Percentiles rank a stretch among this genome's conserved stretches.
These are phyloP conservation scores for Pseudozyma pruni DNA, from an alignment of 1,284 basidiomycete genomes.

Conservation along the genomic window DNA sequence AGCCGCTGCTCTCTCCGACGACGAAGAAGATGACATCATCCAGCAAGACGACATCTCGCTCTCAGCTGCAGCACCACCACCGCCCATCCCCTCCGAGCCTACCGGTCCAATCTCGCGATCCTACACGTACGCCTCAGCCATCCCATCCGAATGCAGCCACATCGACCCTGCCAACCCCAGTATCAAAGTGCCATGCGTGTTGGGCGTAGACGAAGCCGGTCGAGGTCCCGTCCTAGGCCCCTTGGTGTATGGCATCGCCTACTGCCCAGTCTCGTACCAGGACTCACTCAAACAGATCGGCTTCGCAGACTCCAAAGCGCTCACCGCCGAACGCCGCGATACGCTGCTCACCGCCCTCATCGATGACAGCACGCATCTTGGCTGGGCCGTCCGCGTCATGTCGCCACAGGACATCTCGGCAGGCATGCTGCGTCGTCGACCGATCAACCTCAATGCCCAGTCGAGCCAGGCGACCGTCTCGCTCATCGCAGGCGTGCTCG, in stretches of 20 bases:
- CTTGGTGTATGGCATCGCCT: slow-evolving; percentile 93
- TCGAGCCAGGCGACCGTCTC: slow-evolving; percentile 89
- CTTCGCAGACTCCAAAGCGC: slow-evolving; percentile 94
- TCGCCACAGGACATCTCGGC: slow-evolving; percentile 91
- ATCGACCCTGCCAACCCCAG: slow-evolving; percentile 18
- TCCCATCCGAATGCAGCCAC: slow-evolving; percentile 36
- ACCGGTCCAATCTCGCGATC: slow-evolving; percentile 23
- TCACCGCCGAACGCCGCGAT: slow-evolving; percentile 74
- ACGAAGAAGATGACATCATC: slow-evolving; percentile 9
- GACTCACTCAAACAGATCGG: slow-evolving; percentile 80
- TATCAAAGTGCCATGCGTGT: slow-evolving; percentile 53
- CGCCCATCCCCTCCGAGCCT: slow-evolving; percentile 46
- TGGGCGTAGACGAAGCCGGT: slow-evolving; percentile 97
- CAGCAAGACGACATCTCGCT: slow-evolving; percentile 9
- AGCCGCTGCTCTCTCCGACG: neutral
- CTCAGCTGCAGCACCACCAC: slow-evolving; percentile 7
- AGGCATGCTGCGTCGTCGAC: slow-evolving; percentile 86
- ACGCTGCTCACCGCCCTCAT: slow-evolving; percentile 64
- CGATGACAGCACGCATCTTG: slow-evolving; percentile 64
- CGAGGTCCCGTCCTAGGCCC: slow-evolving; percentile 91
- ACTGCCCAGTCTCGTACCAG: slow-evolving; percentile 84
- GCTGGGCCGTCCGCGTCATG: slow-evolving; percentile 82
- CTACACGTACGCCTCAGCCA: slow-evolving; percentile 41
- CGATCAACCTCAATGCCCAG: slow-evolving; percentile 90
- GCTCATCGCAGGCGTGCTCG: slow-evolving; percentile 84